Evolutionary conservation across 106 monocot species (phyloP).

Genomic region (Phalaenopsis equestris): DNA sequence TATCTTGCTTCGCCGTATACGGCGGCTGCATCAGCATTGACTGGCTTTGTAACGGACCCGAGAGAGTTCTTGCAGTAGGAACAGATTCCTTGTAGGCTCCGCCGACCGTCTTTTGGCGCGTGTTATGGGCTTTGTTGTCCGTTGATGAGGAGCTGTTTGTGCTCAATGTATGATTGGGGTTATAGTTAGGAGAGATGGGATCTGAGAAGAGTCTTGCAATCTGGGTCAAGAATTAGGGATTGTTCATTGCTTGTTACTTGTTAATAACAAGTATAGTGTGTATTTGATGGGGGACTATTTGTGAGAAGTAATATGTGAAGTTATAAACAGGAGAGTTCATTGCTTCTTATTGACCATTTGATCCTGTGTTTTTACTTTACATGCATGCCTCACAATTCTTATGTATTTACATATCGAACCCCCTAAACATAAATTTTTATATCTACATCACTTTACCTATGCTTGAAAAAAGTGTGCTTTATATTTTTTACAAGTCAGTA

Average conservation of each 20-base stretch:
- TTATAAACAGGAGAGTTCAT: conserved; percentile 2
- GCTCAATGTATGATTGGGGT: neutral
- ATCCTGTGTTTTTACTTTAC: neutral
- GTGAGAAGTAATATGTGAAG: neutral
- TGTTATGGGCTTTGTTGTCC: neutral
- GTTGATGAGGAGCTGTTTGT: neutral
- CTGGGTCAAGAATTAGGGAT: conserved; percentile 8
- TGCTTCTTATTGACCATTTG: neutral
- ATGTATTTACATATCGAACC: too few species aligned
- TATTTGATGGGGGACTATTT: conserved; percentile 1
- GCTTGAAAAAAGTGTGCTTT: too few species aligned
- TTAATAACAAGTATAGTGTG: neutral
- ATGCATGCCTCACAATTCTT: too few species aligned
- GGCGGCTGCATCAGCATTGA: conserved; percentile 78
- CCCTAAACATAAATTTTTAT: too few species aligned
- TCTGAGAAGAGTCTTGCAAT: conserved; percentile 6
- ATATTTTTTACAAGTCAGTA: too few species aligned
- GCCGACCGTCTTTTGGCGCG: neutral
- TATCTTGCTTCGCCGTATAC: conserved; percentile 84
- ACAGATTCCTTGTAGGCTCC: neutral
- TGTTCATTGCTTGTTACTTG: neutral
- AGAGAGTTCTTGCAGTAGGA: conserved; percentile 57
- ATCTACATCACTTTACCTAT: too few species aligned
- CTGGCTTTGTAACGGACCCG: conserved; percentile 79
- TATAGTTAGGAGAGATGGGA: neutral